These are phyloP conservation scores for Phytophthora multivora DNA, from an alignment of 352 stramenopile species.

Conservation along the genomic window DNA sequence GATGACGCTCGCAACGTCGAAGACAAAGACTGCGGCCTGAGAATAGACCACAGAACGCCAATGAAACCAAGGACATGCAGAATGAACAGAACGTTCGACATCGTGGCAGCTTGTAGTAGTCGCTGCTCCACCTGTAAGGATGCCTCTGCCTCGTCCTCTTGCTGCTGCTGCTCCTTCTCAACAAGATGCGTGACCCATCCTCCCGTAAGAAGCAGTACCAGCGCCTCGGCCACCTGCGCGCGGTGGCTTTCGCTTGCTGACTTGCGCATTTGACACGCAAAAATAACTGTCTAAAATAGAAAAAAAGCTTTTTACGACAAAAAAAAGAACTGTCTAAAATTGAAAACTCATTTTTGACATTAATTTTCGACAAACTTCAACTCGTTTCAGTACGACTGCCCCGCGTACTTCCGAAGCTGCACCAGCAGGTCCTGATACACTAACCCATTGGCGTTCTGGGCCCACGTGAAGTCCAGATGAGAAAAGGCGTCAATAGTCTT, in stretches of 20 bases:
- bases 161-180: slow-evolving; percentile 16
- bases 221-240: slow-evolving; percentile 40
- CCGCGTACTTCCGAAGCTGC: slow-evolving; percentile 45
- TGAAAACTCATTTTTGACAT: not conserved
- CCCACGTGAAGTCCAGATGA: slow-evolving; percentile 62
- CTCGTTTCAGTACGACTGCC: slow-evolving; percentile 31
- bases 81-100: slow-evolving; percentile 31
- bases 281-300: not conserved
- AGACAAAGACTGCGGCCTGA: slow-evolving; percentile 17
- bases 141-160: slow-evolving; percentile 4
- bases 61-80: slow-evolving; percentile 40
- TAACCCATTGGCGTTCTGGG: slow-evolving; percentile 34
- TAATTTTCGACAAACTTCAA: slow-evolving; percentile 1
- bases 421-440: slow-evolving; percentile 45
- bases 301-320: not conserved
- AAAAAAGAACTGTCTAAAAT: not conserved
- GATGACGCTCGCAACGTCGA: slow-evolving; percentile 25
- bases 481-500: slow-evolving; percentile 41
- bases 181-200: slow-evolving; percentile 42
- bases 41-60: slow-evolving; percentile 33
- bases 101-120: slow-evolving; percentile 35
- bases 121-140: slow-evolving; percentile 29
- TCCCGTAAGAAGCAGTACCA: slow-evolving; percentile 36
- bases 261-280: slow-evolving; percentile 13
- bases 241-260: slow-evolving; percentile 11